These are phyloP conservation scores for Tritrichomonas foetus DNA, from an alignment of 208 protist species.

Conservation along the genomic window DNA sequence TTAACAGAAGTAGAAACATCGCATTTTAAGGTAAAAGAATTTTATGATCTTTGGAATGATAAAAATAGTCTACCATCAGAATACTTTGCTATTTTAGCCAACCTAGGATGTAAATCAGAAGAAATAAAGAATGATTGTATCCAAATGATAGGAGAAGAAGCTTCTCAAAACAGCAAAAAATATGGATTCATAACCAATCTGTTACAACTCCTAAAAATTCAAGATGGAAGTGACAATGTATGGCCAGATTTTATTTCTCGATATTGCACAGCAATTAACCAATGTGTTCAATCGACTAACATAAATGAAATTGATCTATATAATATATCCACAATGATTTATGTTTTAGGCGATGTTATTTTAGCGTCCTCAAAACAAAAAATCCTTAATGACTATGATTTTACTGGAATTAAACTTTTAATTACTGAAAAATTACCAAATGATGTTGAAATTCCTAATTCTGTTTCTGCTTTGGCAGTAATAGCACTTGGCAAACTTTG, in stretches of 20 bases:
- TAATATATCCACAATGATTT: background rate
- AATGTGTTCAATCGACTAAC: background rate
- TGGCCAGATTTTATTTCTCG: background rate
- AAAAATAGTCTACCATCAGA: background rate
- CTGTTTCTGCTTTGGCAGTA: background rate
- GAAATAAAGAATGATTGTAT: background rate
- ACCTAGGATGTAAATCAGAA: background rate
- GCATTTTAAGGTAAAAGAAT: too few species aligned
- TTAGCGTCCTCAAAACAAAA: too few species aligned
- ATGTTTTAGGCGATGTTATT: background rate
- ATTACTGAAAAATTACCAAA: background rate
- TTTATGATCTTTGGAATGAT: too few species aligned
- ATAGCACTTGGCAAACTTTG: conserved; percentile 9
- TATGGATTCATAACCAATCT: background rate
- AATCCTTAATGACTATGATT: background rate
- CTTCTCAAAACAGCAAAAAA: background rate
- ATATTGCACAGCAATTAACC: background rate
- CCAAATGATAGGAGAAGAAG: background rate
- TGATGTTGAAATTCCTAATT: background rate
- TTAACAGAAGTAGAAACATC: too few species aligned
- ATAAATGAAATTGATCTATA: background rate
- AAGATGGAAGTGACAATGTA: background rate
- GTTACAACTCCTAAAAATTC: background rate
- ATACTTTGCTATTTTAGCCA: background rate
- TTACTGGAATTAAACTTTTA: background rate